These are phyloP conservation scores for Didymella exigua DNA, from an alignment of 2,329 filamentous ascomycete genomes.

Conservation along the genomic window DNA sequence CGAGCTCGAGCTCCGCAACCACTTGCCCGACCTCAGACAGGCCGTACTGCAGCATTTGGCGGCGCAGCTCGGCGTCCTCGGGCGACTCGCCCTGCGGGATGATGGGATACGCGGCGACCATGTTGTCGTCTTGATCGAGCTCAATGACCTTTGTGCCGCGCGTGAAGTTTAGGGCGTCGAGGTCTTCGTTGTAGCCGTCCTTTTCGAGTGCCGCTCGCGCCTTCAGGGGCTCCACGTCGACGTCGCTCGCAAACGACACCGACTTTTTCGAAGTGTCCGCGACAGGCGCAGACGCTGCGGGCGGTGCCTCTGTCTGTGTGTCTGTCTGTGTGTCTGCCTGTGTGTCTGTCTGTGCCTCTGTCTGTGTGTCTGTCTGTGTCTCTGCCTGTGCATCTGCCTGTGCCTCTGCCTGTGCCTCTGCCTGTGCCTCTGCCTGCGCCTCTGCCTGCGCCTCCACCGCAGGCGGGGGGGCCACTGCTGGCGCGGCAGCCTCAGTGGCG, in stretches of 20 bases:
- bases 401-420: no score
- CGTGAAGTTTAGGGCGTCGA: conserved; percentile 39
- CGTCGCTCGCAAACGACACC: conserved; percentile 67
- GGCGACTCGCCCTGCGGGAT: conserved; percentile 75
- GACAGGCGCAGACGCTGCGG: background rate
- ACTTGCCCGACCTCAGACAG: conserved; percentile 87
- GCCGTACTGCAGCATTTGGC: conserved; percentile 90
- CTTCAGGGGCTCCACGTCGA: conserved; percentile 50
- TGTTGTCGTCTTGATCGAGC: conserved; percentile 51
- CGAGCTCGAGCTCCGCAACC: conserved; percentile 87
- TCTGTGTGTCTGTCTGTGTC: no score
- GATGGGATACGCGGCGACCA: conserved; percentile 55
- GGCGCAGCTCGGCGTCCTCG: conserved; percentile 79
- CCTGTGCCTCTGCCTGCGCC: no score
- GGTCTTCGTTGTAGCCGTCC: conserved; percentile 34
- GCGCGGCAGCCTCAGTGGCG: no score
- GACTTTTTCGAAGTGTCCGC: conserved; percentile 55
- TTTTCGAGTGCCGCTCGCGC: conserved; percentile 19
- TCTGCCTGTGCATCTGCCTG: no score
- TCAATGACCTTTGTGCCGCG: conserved; percentile 50
- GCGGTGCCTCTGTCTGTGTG: background rate
- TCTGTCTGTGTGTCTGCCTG: background rate
- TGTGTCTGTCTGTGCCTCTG: background rate
- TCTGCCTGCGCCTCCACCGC: no score
- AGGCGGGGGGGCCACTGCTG: no score